Conservation (phyloP, 108 stramenopile species). For the Fragilariopsis cylindrus region DNA sequence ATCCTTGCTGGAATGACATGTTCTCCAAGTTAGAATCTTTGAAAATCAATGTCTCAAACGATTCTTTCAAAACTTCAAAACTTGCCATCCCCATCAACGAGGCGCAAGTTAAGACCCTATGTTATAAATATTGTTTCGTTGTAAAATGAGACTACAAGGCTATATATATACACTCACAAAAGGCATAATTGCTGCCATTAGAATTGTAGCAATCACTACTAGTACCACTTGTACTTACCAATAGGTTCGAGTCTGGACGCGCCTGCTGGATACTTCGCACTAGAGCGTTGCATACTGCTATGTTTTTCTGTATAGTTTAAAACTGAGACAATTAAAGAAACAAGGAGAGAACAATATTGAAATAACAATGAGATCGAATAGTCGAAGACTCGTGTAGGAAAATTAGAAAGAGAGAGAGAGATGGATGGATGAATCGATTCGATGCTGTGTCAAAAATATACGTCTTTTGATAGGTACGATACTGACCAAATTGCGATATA, state of each 20-base stretch:
- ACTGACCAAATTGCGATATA: slow-evolving; percentile 56
- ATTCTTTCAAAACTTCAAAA: slow-evolving; percentile 87
- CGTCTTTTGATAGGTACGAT: too few relatives aligned
- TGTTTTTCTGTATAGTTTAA: slow-evolving; percentile 83
- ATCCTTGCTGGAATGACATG: slow-evolving; percentile 41
- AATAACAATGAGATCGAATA: too few relatives aligned
- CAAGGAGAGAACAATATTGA: background rate
- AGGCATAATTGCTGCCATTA: too few relatives aligned
- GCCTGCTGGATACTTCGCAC: slow-evolving; percentile 91
- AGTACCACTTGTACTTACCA: too few relatives aligned
- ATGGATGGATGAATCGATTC: too few relatives aligned
- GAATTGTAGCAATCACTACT: too few relatives aligned
- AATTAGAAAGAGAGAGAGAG: too few relatives aligned
- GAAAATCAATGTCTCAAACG: slow-evolving; percentile 40
- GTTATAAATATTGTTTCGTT: too few relatives aligned
- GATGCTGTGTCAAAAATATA: too few relatives aligned
- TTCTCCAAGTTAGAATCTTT: slow-evolving; percentile 38
- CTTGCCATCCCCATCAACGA: slow-evolving; percentile 93
- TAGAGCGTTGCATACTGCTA: slow-evolving; percentile 62
- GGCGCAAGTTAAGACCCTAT: slow-evolving; percentile 89
- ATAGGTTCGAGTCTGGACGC: slow-evolving; percentile 90
- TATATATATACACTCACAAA: too few relatives aligned
- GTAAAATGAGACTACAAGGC: too few relatives aligned
- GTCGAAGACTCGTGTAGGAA: too few relatives aligned
- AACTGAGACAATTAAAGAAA: slow-evolving; percentile 31